Conservation (phyloP, 257 asterid species). For the Solanum lignicaule region DNA sequence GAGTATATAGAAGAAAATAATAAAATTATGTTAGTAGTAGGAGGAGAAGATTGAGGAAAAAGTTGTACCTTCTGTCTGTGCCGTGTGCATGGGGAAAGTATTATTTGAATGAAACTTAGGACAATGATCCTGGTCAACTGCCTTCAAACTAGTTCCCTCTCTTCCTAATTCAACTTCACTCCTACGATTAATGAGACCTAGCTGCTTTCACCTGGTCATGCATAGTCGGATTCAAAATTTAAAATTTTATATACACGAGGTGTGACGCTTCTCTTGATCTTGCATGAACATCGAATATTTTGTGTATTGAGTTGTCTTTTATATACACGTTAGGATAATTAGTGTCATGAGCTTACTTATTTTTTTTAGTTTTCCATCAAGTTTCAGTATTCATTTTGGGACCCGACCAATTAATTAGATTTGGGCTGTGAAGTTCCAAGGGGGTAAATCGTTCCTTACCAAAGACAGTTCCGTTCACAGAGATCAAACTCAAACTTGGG, state of each 20-base stretch:
- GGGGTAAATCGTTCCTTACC: not conserved
- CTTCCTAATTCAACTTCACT: not conserved
- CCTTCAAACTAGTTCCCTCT: conserved; percentile 3
- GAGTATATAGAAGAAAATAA: not conserved
- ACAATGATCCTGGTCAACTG: conserved; percentile 38
- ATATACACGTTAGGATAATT: not conserved
- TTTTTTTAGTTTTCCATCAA: not conserved
- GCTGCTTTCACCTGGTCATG: not conserved
- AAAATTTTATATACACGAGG: not conserved
- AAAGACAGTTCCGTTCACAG: not conserved
- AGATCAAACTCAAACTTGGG: not conserved
- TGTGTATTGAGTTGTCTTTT: not conserved
- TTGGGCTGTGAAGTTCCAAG: not conserved
- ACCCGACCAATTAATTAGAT: no score
- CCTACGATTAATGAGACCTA: not conserved
- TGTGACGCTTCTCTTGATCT: fast-evolving
- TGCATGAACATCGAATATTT: fast-evolving
- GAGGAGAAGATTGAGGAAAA: conserved; percentile 16
- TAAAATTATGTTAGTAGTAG: not conserved
- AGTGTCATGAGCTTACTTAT: not conserved
- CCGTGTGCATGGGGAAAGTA: conserved; percentile 9
- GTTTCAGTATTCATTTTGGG: not conserved
- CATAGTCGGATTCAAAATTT: not conserved
- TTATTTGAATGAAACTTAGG: conserved; percentile 8
- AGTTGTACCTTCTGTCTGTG: conserved; percentile 11